Percentiles rank a stretch among this genome's conserved stretches.
phyloP scores from a whole-genome alignment of 192 early-diverging fungal species.

The Backusella australiensis region DNA sequence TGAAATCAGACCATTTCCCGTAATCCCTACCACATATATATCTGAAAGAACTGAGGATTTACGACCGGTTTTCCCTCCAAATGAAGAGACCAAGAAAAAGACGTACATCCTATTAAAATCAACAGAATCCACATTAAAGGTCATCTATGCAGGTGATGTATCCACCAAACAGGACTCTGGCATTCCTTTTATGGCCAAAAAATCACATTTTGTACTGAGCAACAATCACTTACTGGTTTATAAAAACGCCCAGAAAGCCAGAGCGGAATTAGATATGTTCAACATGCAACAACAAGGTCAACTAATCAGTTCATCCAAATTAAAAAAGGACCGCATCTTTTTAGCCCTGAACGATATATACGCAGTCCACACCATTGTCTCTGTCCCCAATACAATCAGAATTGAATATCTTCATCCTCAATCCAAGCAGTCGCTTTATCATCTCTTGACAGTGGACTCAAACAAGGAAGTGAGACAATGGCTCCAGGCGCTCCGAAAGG shows the following conservation, averaged over 20 bases:
- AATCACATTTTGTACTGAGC: constrained; percentile 29
- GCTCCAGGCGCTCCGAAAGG: constrained; percentile 19
- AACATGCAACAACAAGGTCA: background rate
- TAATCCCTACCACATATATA: background rate
- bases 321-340: background rate
- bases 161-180: constrained; percentile 7
- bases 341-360: constrained; percentile 3
- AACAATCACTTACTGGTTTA: constrained; percentile 26
- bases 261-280: constrained; percentile 8
- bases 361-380: constrained; percentile 13
- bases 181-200: background rate
- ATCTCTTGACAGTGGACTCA: constrained; percentile 8
- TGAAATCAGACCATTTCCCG: background rate
- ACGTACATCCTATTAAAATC: background rate
- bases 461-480: constrained; percentile 17
- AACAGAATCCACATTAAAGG: background rate
- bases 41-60: background rate
- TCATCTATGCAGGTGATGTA: constrained; percentile 25
- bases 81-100: background rate
- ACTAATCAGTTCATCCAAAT: background rate
- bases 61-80: background rate
- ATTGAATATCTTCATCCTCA: constrained; percentile 26
- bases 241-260: constrained; percentile 27
- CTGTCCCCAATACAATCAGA: constrained; percentile 13
- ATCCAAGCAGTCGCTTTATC: background rate